Conservation (phyloP, 495 filamentous ascomycete genomes). For the Barbatosphaeria neglecta region DNA sequence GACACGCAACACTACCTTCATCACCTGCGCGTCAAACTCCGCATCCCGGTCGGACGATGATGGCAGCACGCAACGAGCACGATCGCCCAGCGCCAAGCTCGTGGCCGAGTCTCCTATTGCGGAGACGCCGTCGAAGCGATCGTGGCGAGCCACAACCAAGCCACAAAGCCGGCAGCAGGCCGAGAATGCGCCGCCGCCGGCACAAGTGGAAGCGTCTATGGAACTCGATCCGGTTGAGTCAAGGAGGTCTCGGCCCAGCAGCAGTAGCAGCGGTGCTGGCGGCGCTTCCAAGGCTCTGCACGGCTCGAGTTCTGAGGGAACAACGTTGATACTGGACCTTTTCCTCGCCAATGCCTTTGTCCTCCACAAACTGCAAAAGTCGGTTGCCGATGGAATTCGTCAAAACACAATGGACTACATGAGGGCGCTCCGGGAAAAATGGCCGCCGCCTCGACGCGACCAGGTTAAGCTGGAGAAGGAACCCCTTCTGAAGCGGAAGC, state of each 20-base stretch:
- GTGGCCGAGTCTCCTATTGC: not conserved
- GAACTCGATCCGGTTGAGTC: not conserved
- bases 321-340: conserved; percentile 16
- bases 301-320: conserved; percentile 11
- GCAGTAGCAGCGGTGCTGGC: too few relatives aligned
- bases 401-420: conserved; percentile 22
- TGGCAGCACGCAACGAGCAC: not conserved
- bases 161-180: not conserved
- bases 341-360: conserved; percentile 20
- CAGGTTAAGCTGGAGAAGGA: conserved; percentile 23
- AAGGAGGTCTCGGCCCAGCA: not conserved
- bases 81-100: not conserved
- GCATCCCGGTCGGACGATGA: not conserved
- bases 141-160: not conserved
- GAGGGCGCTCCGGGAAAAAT: conserved; percentile 16
- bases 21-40: not conserved
- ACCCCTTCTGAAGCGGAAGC: conserved; percentile 17
- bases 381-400: conserved; percentile 13
- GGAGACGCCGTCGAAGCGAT: not conserved
- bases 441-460: conserved; percentile 18
- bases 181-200: not conserved
- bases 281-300: not conserved
- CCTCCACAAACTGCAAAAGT: conserved; percentile 15
- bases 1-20: conserved; percentile 7
- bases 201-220: not conserved